Percentiles rank a stretch among this genome's conserved stretches.
Conservation (phyloP, 2,329 filamentous ascomycete genomes). For the Sphaerulina musiva region DNA sequence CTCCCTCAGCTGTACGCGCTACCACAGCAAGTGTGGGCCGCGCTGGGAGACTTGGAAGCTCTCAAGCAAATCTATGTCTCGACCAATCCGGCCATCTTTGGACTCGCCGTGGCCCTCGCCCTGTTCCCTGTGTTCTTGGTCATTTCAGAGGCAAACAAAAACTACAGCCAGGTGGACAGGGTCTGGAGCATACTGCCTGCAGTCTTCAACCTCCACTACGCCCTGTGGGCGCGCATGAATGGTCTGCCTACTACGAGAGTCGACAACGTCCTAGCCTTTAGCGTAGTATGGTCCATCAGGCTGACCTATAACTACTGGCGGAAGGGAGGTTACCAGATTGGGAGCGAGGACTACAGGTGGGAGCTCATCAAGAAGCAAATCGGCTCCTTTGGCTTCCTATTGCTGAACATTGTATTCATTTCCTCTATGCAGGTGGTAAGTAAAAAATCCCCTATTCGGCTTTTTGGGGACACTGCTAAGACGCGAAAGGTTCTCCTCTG, state of each 20-base stretch:
- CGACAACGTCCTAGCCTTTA: constrained; percentile 65
- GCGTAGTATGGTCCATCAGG: constrained; percentile 60
- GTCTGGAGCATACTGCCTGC: constrained; percentile 86
- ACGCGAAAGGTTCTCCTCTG: constrained; percentile 62
- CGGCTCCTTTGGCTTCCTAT: constrained; percentile 61
- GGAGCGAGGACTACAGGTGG: constrained; percentile 96
- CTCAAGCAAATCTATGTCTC: constrained; percentile 67
- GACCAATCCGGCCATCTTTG: constrained; percentile 75
- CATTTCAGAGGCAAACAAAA: constrained; percentile 76
- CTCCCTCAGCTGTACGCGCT: constrained; percentile 56
- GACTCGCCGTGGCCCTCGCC: constrained; percentile 63
- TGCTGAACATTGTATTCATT: constrained; percentile 89
- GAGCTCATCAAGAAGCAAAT: constrained; percentile 62
- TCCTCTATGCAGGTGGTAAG: constrained; percentile 62
- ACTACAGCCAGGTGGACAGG: constrained; percentile 95
- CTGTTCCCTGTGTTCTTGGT: constrained; percentile 67
- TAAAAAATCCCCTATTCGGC: neutral
- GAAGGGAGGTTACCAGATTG: constrained; percentile 81
- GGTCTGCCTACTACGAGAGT: constrained; percentile 64
- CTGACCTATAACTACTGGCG: constrained; percentile 97
- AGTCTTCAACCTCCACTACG: constrained; percentile 78
- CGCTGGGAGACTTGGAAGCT: constrained; percentile 53
- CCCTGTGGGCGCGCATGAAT: constrained; percentile 70
- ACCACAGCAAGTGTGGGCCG: constrained; percentile 45
- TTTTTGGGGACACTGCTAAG: constrained; percentile 1